phyloP scores from a whole-genome alignment of 2,329 filamentous ascomycete species.

The Parastagonospora nodorum region DNA sequence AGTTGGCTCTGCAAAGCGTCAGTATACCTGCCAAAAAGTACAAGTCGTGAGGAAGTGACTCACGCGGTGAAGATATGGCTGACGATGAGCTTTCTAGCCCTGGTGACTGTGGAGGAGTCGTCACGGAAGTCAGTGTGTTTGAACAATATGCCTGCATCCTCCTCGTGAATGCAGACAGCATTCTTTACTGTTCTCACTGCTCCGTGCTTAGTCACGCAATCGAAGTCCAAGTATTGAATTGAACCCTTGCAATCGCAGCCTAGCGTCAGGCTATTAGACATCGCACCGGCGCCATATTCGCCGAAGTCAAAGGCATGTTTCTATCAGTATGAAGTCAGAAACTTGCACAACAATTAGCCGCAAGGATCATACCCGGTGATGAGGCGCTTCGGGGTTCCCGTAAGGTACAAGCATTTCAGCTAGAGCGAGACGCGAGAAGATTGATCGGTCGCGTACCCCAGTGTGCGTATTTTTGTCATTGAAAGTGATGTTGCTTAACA shows the following conservation, averaged over 20 bases:
- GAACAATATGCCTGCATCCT: constrained; percentile 89
- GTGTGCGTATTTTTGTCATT: constrained; percentile 83
- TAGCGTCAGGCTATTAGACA: constrained; percentile 77
- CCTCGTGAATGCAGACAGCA: constrained; percentile 93
- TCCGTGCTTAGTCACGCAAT: constrained; percentile 79
- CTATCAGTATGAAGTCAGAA: too few relatives aligned
- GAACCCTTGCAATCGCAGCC: constrained; percentile 88
- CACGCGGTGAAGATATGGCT: constrained; percentile 92
- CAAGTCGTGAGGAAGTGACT: too few relatives aligned
- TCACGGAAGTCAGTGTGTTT: constrained; percentile 95
- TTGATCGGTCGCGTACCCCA: constrained; percentile 70
- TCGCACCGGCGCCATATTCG: constrained; percentile 81
- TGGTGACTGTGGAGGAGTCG: constrained; percentile 82
- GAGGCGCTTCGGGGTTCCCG: constrained; percentile 78
- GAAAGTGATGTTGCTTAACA: constrained; percentile 87
- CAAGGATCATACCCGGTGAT: too few relatives aligned
- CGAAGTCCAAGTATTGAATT: constrained; percentile 89
- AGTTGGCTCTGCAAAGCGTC: too few relatives aligned
- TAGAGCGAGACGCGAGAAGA: constrained; percentile 88
- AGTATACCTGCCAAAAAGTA: too few relatives aligned
- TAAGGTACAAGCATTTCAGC: constrained; percentile 95
- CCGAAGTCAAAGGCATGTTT: constrained; percentile 84
- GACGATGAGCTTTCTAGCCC: constrained; percentile 82
- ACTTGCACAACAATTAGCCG: too few relatives aligned
- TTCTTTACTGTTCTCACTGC: constrained; percentile 85